These are phyloP conservation scores for Globisporangium irregulare DNA, from an alignment of 352 stramenopile species.

Conservation along the genomic window DNA sequence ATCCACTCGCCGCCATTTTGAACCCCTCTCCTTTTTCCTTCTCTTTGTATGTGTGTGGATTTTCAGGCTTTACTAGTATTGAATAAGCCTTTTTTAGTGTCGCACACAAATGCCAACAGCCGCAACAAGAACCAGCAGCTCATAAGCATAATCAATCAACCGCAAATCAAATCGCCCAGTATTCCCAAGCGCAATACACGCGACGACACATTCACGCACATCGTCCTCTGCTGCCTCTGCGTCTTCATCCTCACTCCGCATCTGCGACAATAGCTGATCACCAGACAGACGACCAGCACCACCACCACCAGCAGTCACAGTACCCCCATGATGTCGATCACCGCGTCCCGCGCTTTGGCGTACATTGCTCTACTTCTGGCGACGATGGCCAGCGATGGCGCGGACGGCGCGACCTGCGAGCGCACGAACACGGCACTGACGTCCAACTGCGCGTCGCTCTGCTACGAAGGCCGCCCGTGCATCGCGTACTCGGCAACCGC, in stretches of 20 bases:
- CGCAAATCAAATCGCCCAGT: not conserved
- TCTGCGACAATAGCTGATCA: not conserved
- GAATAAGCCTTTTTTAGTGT: too few relatives aligned
- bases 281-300: not conserved
- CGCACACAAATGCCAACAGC: too few relatives aligned
- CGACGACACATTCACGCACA: not conserved
- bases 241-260: not conserved
- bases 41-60: not conserved
- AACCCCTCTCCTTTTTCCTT: not conserved
- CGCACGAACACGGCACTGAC: constrained; percentile 46
- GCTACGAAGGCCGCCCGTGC: constrained; percentile 52
- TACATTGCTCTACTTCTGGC: not conserved
- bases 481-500: constrained; percentile 34
- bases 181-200: not conserved
- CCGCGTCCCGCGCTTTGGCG: not conserved
- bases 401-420: constrained; percentile 23
- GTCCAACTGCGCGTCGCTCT: constrained; percentile 43
- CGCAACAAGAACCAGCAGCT: too few relatives aligned
- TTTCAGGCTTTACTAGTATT: not conserved
- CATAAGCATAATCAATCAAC: too few relatives aligned
- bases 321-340: not conserved
- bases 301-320: not conserved
- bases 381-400: not conserved
- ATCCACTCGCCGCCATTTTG: not conserved
- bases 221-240: not conserved